phyloP scores from a whole-genome alignment of 2,329 filamentous ascomycete genomes.

The Diplodia scrobiculata region DNA sequence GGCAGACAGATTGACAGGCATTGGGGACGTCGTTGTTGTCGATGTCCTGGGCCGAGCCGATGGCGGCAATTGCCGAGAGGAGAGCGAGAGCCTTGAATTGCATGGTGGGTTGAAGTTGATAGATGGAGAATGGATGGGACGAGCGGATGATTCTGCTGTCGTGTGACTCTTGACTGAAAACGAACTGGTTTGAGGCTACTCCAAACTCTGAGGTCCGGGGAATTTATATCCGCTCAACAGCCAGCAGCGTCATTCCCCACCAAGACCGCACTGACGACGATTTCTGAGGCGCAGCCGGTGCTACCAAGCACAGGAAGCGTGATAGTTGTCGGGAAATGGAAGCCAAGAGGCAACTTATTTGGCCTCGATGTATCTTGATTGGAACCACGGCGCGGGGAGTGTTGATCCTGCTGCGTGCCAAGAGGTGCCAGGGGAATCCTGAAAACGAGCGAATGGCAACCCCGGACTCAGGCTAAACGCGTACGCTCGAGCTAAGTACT shows the following conservation, averaged over 20 bases:
- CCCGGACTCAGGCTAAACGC: neutral
- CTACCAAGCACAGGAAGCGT: constrained; percentile 8
- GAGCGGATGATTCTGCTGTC: neutral
- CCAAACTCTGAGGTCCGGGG: neutral
- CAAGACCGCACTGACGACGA: constrained; percentile 24
- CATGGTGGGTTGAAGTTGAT: neutral
- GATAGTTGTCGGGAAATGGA: neutral
- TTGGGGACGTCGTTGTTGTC: constrained; percentile 39
- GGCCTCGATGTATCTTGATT: constrained; percentile 1
- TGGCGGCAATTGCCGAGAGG: constrained; percentile 5
- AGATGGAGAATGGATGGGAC: neutral
- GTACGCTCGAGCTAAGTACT: constrained; percentile 15
- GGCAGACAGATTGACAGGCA: constrained; percentile 39
- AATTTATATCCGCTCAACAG: neutral
- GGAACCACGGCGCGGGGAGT: constrained; percentile 17
- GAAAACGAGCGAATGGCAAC: constrained; percentile 5
- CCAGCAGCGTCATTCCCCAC: constrained; percentile 6
- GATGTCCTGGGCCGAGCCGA: constrained; percentile 33
- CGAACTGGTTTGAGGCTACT: constrained; percentile 4
- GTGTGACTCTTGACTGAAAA: neutral
- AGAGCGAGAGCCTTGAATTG: constrained; percentile 15
- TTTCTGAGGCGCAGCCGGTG: constrained; percentile 20
- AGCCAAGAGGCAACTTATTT: constrained; percentile 18
- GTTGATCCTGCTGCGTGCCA: constrained; percentile 9
- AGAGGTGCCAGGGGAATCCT: constrained; percentile 20